Percentiles rank a stretch among this genome's conserved stretches.
These are phyloP conservation scores for Leccinum discolor DNA, from an alignment of 1,284 basidiomycete genomes.

Conservation along the genomic window DNA sequence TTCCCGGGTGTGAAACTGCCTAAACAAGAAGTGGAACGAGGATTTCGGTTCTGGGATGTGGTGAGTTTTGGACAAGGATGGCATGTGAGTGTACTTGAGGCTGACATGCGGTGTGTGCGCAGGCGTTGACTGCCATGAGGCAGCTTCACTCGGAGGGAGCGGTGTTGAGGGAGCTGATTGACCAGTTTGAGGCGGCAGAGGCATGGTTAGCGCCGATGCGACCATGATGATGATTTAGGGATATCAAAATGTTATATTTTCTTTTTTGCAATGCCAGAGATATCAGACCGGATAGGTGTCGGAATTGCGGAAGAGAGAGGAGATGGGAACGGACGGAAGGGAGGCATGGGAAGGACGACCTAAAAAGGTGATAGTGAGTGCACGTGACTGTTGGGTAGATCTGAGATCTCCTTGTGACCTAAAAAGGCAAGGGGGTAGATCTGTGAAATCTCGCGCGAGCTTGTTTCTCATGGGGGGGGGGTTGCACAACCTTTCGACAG, in stretches of 20 bases:
- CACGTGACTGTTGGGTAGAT: constrained; percentile 26
- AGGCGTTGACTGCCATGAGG: constrained; percentile 89
- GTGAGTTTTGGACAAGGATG: constrained; percentile 56
- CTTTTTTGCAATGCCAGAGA: neutral
- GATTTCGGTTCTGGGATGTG: constrained; percentile 98
- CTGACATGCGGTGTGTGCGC: constrained; percentile 26
- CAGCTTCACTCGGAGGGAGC: constrained; percentile 83
- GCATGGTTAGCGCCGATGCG: constrained; percentile 92
- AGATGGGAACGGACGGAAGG: constrained; percentile 19
- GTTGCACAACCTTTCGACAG: constrained; percentile 13
- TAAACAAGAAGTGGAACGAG: constrained; percentile 87
- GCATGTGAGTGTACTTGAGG: constrained; percentile 15
- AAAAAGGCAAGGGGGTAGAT: neutral
- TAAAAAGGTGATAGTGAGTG: constrained; percentile 24
- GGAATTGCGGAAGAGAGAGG: constrained; percentile 15
- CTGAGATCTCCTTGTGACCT: constrained; percentile 19
- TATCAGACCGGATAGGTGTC: neutral
- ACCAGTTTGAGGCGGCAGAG: constrained; percentile 95
- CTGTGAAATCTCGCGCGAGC: constrained; percentile 18
- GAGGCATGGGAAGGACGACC: constrained; percentile 19
- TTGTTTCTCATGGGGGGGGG: constrained; percentile 9
- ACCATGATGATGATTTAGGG: constrained; percentile 46
- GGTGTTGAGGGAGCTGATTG: constrained; percentile 81
- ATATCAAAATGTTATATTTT: neutral
- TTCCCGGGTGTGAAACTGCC: constrained; percentile 92